These are phyloP conservation scores for Aegilops sharonensis DNA, from an alignment of 176 grass and related monocot species.

Conservation along the genomic window DNA sequence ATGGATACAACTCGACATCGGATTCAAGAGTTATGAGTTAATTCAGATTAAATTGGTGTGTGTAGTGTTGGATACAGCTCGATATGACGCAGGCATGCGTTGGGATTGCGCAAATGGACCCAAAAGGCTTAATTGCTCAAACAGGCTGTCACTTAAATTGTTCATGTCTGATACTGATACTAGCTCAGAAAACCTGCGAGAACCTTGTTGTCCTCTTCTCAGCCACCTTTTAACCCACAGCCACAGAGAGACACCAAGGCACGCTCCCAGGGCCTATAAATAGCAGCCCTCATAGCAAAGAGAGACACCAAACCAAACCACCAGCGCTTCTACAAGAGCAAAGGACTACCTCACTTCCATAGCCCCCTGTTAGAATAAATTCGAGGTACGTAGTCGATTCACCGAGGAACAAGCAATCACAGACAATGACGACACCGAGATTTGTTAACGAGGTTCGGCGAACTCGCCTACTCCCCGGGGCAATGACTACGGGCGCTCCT, in stretches of 20 bases:
- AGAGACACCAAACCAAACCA: conserved; percentile 28
- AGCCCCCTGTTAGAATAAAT: too few species aligned
- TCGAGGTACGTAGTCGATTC: too few species aligned
- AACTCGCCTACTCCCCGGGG: too few species aligned
- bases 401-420: too few species aligned
- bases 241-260: conserved; percentile 7
- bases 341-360: background rate
- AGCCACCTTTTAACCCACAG: conserved; percentile 14
- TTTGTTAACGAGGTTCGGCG: too few species aligned
- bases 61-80: background rate
- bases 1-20: background rate
- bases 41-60: background rate
- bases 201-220: conserved; percentile 32
- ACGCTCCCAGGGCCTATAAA: conserved; percentile 36
- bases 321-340: conserved; percentile 32
- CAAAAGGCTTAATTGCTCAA: conserved; percentile 4
- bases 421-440: too few species aligned
- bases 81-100: background rate
- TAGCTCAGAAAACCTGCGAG: conserved; percentile 5
- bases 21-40: too few species aligned
- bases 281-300: conserved; percentile 19
- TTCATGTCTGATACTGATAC: background rate
- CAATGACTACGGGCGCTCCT: too few species aligned
- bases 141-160: background rate
- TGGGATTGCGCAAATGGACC: background rate